Base-by-base conservation (phyloP, 495 filamentous ascomycete genomes). In the Aspergillus panamensis region DNA sequence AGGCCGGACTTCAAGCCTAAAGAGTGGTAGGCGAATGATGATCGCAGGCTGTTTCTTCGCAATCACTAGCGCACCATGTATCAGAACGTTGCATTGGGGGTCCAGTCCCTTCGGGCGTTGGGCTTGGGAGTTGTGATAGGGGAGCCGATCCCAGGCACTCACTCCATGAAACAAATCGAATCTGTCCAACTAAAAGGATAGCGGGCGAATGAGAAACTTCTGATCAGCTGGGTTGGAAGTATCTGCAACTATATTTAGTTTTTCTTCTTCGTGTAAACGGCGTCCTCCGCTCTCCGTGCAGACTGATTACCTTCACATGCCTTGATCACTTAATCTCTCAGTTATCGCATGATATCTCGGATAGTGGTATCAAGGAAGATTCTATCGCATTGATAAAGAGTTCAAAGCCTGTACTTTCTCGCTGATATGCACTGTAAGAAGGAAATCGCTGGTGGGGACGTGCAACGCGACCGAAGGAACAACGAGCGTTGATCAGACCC, bases 21-120 rank as follows among this genome's bases (percentile, higher is more conserved):
- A 40, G 32, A 33, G 33, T 48, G 40, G 61, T 25, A 51, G 13
- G 44, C 9, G 12, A 47, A 54, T 43, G 60, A 51, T 43, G 57
- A 59, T 59, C 57, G 19, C 50, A 39, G 39, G 19, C 7, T 4
- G 10, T 16, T n/a, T 19, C 20, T 31, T 31, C 13, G 19, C 13
- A 35, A 54, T 29, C 43, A 31, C 35, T 39, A 8, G n/a, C 17
- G 9, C 40, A 33, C 21, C 37, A 29, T 30, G 19, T 55, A 59
- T 57, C 53, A 60, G 50, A 60, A 57, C 44, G 59, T 59, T 65
- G 59, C 62, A 62, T 60, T 40, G 56, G 25, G 40, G 37, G 25
- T 8, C 29, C 14, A 12, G 12, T 30, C 31, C 16, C 51, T 20
- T 52, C 39, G 29, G 29, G 40, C 8, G 20, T 29, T 17, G 30